These are phyloP conservation scores for Cadophora sp. DNA, from an alignment of 2,329 filamentous ascomycete species.

Conservation along the genomic window DNA sequence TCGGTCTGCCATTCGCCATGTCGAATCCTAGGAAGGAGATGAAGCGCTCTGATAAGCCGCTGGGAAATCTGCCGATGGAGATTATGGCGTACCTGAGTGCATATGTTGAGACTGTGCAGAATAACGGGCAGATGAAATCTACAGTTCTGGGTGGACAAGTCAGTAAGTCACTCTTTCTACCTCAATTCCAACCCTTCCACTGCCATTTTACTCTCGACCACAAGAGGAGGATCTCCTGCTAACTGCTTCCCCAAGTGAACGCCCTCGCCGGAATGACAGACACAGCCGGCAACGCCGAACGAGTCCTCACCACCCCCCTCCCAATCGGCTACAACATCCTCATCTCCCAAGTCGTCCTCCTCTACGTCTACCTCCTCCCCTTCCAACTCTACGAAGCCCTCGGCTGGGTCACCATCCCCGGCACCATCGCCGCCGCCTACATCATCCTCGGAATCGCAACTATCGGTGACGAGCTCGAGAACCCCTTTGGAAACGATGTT, in stretches of 20 bases:
- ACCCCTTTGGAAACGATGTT: constrained; percentile 83
- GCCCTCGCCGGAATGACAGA: constrained; percentile 71
- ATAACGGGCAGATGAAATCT: constrained; percentile 48
- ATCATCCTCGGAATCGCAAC: constrained; percentile 80
- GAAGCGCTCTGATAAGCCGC: constrained; percentile 73
- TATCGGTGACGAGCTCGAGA: constrained; percentile 84
- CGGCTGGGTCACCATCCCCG: constrained; percentile 79
- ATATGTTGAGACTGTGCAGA: constrained; percentile 36
- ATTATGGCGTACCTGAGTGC: constrained; percentile 74
- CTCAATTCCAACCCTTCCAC: too few relatives aligned
- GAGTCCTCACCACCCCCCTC: constrained; percentile 81
- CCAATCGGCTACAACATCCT: constrained; percentile 85
- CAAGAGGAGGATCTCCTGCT: too few relatives aligned
- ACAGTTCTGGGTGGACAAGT: constrained; percentile 41
- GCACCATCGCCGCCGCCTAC: constrained; percentile 74
- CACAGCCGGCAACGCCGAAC: constrained; percentile 73
- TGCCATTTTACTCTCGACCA: too few relatives aligned
- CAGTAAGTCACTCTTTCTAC: constrained; percentile 5
- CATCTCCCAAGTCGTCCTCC: constrained; percentile 85
- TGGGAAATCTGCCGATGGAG: constrained; percentile 83
- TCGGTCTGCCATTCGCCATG: constrained; percentile 78
- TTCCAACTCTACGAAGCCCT: constrained; percentile 76
- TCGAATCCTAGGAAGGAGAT: constrained; percentile 80
- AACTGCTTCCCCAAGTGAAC: constrained; percentile 30
- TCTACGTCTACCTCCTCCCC: constrained; percentile 81